Base-by-base conservation (phyloP, 148 eudicot genomes). In the Talinum fruticosum region DNA sequence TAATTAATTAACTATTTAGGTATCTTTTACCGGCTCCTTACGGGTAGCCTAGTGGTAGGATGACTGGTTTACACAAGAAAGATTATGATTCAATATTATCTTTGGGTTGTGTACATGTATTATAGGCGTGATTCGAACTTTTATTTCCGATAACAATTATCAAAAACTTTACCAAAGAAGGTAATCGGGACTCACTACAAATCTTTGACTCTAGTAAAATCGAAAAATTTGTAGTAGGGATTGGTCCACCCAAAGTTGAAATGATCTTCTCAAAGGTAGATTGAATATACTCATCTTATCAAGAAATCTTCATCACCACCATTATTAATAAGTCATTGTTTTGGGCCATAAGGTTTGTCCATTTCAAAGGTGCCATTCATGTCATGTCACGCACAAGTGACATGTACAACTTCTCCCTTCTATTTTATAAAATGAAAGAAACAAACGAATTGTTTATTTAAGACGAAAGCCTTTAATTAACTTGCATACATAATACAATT, bases 361-460 rank as follows among this genome's bases (percentile, higher is more conserved):
- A 67, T 76, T 47, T 76, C 79, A 76, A 67, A 76, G 79, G 61
- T 76, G 33, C 29, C 65, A 49, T 68, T 51, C 66, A 53, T 76
- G 79, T 66, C 73, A 68, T 49, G 79, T 76, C 79, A 33, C 38
- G 62, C 79, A 47, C 30, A 64, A 68, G 47, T 76, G 66, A 76
- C 73, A 45, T 76, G 29, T 44, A 30, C 37, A 64, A 41, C 41
- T 66, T 41, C 28, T 41, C 6, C 8, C 0, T 6, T 57, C 12
- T 37, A 21, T 38, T 30, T 13, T 57, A 35, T 10, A 18, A 14
- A 61, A 30, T 24, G n/a, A n/a, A 15, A 62, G n/a, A 28, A 28
- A 75, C 29, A 8, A 41, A 34, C 45, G 16, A 59, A 16, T 33
- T 37, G 23, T 10, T 36, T 66, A 34, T 10, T 36, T 66, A 4